Base-by-base conservation (phyloP, 1,284 basidiomycete genomes). In the Ustilago shanxiensis region DNA sequence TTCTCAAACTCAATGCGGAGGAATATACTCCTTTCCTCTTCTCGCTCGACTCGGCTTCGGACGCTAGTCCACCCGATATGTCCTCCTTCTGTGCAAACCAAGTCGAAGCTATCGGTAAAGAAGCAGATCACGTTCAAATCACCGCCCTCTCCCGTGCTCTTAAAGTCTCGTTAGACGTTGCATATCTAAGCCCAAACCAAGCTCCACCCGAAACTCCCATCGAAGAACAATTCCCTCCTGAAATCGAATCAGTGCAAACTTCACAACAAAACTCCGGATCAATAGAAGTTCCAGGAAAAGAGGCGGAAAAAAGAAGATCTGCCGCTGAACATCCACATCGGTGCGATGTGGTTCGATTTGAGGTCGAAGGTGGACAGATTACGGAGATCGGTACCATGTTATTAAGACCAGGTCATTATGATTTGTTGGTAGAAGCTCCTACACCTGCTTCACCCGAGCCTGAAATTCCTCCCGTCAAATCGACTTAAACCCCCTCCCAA, bases 91-190 rank as follows among this genome's bases (percentile, higher is more conserved):
- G 80, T 60, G 55, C 74, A 26, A 64, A 71, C 33, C 77, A 83
- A 26, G 80, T 84, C 11, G 83, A 84, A 22, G 79, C 83, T 0
- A 76, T 84, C 39, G 82, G 83, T 3, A 82, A 79, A 49, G 83
- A 84, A 62, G 83, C 83, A 0, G 83, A 84, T 52, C 83, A 84
- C 37, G 63, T 84, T 1, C 81, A 83, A 63, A 83, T 84, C 62
- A 80, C 81, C 24, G 80, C 83, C 1, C 63, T 84, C 29, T 72
- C 75, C n/a, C 58, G 64, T 0, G 77, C 70, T 0, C 79, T 83
- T 44, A 77, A 78, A 22, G 76, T 79, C 13, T 74, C 66, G 13
- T 59, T 84, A 14, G 80, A 83, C 63, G 80, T 84, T 1, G 79
- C 79, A 16, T 84, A 83, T 59, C 73, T 84, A 11, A 74, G 73